A percentile compares a stretch with the other conserved stretches of the same genome.
Conservation (phyloP, 352 stramenopile genomes). For the Pseudoperonospora humuli region DNA sequence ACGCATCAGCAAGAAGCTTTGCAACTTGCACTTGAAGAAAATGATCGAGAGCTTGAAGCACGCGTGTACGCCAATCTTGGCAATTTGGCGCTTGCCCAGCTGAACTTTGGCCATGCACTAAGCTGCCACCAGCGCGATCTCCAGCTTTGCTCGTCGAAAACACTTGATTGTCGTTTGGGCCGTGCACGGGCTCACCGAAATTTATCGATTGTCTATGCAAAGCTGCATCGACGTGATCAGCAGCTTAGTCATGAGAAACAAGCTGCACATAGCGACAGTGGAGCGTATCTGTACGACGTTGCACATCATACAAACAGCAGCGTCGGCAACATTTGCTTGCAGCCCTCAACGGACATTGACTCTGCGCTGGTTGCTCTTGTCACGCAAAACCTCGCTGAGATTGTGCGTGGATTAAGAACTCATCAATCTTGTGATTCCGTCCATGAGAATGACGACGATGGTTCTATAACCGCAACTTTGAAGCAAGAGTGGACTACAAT, state of each 20-base stretch:
- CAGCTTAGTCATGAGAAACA: slow-evolving; percentile 39
- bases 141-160: no score
- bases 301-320: no score
- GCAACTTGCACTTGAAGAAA: slow-evolving; percentile 31
- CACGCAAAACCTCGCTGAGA: slow-evolving; percentile 26
- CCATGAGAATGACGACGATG: slow-evolving; percentile 1
- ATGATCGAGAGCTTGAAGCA: slow-evolving; percentile 58
- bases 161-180: no score
- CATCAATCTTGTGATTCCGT: neutral
- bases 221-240: slow-evolving; percentile 35
- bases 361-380: slow-evolving; percentile 34
- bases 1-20: no score
- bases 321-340: no score
- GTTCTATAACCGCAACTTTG: slow-evolving; percentile 12
- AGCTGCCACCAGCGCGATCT: no score
- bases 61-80: slow-evolving; percentile 73
- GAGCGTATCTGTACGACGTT: no score
- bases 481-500: slow-evolving; percentile 17
- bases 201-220: slow-evolving; percentile 54
- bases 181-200: slow-evolving; percentile 59
- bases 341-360: slow-evolving; percentile 35
- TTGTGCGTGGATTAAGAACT: slow-evolving; percentile 13
- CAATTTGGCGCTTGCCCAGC: no score
- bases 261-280: slow-evolving; percentile 29
- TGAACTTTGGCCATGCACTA: no score